A percentile compares a stretch with the other conserved stretches of the same genome.
These are phyloP conservation scores for Tubosaeta sp. DNA, from an alignment of 768 basidiomycete genomes.

Conservation along the genomic window DNA sequence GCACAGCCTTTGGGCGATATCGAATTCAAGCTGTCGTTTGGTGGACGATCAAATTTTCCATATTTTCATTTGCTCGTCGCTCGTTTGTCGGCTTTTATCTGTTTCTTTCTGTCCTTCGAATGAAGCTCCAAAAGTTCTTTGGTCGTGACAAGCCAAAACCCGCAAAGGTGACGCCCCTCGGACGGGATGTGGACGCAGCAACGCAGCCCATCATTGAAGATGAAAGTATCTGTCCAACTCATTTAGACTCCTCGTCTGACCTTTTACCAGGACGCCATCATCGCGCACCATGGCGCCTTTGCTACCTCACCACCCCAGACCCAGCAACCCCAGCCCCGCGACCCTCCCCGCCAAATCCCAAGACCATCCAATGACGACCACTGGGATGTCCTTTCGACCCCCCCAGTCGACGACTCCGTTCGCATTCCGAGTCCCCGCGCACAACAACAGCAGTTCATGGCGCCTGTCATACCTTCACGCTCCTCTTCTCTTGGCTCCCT, in stretches of 20 bases:
- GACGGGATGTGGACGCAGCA: conserved; percentile 18
- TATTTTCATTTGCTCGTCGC: not conserved
- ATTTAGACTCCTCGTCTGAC: not conserved
- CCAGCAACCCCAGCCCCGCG: not conserved
- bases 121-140: conserved; percentile 57
- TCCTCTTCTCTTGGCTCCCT: conserved; percentile 50
- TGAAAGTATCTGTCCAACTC: conserved; percentile 7
- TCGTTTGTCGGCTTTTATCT: not conserved
- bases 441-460: conserved; percentile 24
- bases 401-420: conserved; percentile 21
- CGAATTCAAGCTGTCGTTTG: not conserved
- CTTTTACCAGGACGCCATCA: conserved; percentile 19
- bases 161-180: conserved; percentile 26
- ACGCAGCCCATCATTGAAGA: conserved; percentile 26
- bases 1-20: conserved; percentile 22
- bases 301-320: not conserved
- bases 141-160: conserved; percentile 45
- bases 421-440: conserved; percentile 21
- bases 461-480: conserved; percentile 39
- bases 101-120: conserved; percentile 16
- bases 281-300: conserved; percentile 21
- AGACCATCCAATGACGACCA: conserved; percentile 38
- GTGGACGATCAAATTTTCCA: too few species aligned
- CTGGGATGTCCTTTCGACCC: conserved; percentile 41
- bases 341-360: conserved; percentile 21